phyloP scores from a whole-genome alignment of 495 filamentous ascomycete genomes.

The Aspergillus bridgeri region DNA sequence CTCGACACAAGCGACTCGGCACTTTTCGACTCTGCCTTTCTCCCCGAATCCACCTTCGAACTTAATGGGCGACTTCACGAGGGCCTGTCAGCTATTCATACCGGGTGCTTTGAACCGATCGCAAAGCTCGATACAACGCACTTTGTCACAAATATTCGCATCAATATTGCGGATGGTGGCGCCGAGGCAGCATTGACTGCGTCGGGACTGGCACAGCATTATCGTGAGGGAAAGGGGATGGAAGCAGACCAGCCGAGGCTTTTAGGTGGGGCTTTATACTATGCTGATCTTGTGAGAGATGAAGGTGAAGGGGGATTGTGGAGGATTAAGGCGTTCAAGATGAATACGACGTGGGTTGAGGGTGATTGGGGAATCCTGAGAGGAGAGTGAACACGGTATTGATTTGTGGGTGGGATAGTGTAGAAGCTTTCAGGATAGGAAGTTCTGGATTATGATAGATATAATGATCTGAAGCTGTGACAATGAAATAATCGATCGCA shows the following conservation, averaged over 20 bases:
- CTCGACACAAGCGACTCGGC: conserved; percentile 24
- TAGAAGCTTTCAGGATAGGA: no score
- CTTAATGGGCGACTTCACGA: conserved; percentile 16
- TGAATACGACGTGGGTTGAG: conserved; percentile 26
- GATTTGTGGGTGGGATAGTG: no score
- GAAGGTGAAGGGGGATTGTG: conserved; percentile 21
- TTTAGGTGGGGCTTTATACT: conserved; percentile 22
- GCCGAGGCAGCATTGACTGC: conserved; percentile 19
- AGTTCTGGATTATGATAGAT: no score
- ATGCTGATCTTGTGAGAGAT: conserved; percentile 23
- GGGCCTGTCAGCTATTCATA: conserved; percentile 18
- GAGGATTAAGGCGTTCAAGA: conserved; percentile 23
- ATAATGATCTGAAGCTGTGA: no score
- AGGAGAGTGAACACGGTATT: not conserved
- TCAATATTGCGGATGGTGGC: conserved; percentile 22
- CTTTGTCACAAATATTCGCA: conserved; percentile 27
- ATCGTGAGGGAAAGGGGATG: conserved; percentile 18
- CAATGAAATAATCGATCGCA: no score
- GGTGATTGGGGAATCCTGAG: conserved; percentile 18
- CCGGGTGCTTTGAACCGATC: conserved; percentile 15
- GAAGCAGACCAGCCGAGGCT: conserved; percentile 8
- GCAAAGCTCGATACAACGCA: conserved; percentile 33
- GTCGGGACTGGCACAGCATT: conserved; percentile 29
- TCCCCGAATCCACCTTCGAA: conserved; percentile 16
- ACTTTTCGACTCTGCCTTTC: conserved; percentile 28